These are phyloP conservation scores for Backusella liffmaniae DNA, from an alignment of 192 early-diverging fungal genomes.

Conservation along the genomic window DNA sequence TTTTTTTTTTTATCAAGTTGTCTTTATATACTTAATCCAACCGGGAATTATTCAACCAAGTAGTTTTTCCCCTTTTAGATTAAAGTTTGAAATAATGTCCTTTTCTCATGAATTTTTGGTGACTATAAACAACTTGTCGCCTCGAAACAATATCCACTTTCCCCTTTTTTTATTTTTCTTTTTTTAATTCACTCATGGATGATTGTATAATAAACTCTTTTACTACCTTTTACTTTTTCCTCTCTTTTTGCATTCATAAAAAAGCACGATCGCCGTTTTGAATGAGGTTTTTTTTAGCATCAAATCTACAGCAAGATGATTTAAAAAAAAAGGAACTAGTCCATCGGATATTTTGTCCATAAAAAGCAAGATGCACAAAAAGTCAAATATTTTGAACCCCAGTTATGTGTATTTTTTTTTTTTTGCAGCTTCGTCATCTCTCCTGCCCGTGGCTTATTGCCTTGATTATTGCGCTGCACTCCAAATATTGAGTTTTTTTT, in stretches of 20 bases:
- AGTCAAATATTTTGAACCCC: neutral
- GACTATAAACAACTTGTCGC: neutral
- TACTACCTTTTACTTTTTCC: too few species aligned
- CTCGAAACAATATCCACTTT: too few species aligned
- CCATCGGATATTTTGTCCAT: neutral
- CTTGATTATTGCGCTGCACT: neutral
- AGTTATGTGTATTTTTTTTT: neutral
- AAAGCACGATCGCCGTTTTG: neutral
- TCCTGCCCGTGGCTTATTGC: neutral
- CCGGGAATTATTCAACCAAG: neutral
- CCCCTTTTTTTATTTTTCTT: too few species aligned
- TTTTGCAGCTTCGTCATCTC: neutral
- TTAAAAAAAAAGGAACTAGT: neutral
- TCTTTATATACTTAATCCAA: neutral
- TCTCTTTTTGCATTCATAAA: neutral
- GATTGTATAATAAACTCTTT: too few species aligned
- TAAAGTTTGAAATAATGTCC: neutral
- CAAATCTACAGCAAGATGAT: neutral
- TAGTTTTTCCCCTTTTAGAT: neutral
- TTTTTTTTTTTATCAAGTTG: neutral
- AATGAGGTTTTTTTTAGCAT: too few species aligned
- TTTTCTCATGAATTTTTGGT: neutral
- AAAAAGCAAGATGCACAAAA: neutral
- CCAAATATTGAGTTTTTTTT: neutral
- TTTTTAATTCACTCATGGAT: too few species aligned